Evolutionary conservation across 2,329 filamentous ascomycete species (phyloP), one percentile per base, ranked within the genome.

Genomic region (Colletotrichum chrysophilum): DNA sequence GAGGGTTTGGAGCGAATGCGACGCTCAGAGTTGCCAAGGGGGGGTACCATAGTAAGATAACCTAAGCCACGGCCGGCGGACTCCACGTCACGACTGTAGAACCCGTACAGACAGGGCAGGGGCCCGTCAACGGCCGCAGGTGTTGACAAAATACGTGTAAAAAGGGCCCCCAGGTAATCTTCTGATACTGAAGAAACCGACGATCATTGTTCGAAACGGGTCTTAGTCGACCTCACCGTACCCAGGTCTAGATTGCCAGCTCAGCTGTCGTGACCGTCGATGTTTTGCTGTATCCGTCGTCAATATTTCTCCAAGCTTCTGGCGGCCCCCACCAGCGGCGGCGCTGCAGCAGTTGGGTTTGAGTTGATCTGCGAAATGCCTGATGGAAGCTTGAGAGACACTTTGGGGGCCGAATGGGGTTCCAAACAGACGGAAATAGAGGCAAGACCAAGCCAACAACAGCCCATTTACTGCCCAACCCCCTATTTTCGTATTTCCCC

Each of bases 1-100:
- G 52, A 72, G 38, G 52, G 24, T 67, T 73, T 73, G 30, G 36
- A 24, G 70, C 69, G 69, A 73, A 64, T 73, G 64, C 70, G 64
- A 75, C 73, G 55, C 69, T 64, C 43, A 75, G 26, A 73, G 69
- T 75, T 75, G 70, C 32, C 70, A 72, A 72, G 73, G 48, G 48
- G 18, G 34, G 67, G 34, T 3, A 32, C 13, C 18, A 67, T 62
- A 21, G 43, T 48, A 21, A 48, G 43, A 21, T 48, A 21, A 48
- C 43, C 43, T 48, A 61, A 72, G 69, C 69, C 73, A 72, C 55
- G 28, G 69, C n/a, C n/a, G 18, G 67, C 18, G 21, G 55, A 32
- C 58, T 56, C 61, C 61, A 66, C 68, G 68, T 71, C 66, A 69
- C 66, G 48, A 60, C 56, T 70, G 43, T 26, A n/a, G 38, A 48